phyloP scores from a whole-genome alignment of 2,329 filamentous ascomycete genomes.

The Bipolaris victoriae region DNA sequence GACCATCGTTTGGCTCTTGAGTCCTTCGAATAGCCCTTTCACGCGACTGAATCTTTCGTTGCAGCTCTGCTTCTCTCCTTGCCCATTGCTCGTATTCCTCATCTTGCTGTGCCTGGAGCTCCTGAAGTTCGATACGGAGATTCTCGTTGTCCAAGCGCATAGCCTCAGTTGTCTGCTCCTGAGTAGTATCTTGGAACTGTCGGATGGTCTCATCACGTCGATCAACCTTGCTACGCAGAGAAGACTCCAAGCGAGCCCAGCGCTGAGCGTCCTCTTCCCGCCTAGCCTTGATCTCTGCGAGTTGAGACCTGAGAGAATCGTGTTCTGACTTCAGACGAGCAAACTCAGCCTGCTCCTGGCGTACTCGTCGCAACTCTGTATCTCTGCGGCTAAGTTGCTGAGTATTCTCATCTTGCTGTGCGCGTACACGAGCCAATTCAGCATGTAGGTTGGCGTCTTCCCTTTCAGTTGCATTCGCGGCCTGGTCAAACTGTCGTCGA shows the following conservation, averaged over 20 bases:
- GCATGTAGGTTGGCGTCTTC: conserved; percentile 44
- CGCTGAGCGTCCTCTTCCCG: conserved; percentile 60
- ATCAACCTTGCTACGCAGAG: conserved; percentile 42
- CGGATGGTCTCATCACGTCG: conserved; percentile 50
- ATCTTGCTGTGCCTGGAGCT: conserved; percentile 44
- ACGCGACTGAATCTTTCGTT: conserved; percentile 43
- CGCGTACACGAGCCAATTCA: conserved; percentile 41
- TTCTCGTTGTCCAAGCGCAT: conserved; percentile 51
- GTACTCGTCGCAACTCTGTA: conserved; percentile 43
- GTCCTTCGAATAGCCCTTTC: conserved; percentile 35
- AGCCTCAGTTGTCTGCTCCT: conserved; percentile 47
- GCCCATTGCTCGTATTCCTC: conserved; percentile 44
- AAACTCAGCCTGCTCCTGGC: conserved; percentile 46
- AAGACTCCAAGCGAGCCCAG: conserved; percentile 41
- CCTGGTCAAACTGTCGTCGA: conserved; percentile 41
- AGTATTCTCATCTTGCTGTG: conserved; percentile 46
- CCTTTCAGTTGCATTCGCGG: conserved; percentile 42
- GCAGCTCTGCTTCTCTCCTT: conserved; percentile 40
- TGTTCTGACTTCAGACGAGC: conserved; percentile 73
- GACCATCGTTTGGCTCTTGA: conserved; percentile 35
- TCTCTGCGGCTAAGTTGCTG: conserved; percentile 44
- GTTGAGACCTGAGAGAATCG: conserved; percentile 71
- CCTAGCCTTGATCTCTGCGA: conserved; percentile 75
- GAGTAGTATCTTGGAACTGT: conserved; percentile 45
- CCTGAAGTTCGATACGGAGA: conserved; percentile 47